Percentiles rank a stretch among this genome's conserved stretches.
phyloP scores from a whole-genome alignment of 495 filamentous ascomycete genomes.

The Schizothecium vesticola region DNA sequence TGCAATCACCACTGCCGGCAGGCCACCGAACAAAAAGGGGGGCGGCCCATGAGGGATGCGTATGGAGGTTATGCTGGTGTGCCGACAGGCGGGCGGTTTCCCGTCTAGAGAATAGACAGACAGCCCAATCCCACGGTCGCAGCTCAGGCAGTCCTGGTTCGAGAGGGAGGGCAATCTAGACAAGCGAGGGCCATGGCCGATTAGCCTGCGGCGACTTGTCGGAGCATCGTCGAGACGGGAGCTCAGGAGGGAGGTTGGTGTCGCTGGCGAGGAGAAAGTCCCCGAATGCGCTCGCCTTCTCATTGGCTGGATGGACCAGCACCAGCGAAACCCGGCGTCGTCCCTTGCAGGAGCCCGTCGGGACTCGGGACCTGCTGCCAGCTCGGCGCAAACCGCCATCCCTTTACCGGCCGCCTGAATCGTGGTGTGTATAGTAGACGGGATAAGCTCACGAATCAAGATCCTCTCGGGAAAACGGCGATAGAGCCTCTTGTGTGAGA shows the following conservation, averaged over 20 bases:
- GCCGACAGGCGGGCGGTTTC: not conserved
- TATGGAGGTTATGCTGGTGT: not conserved
- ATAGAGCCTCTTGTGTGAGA: not conserved
- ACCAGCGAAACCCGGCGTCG: not conserved
- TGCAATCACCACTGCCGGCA: constrained; percentile 3
- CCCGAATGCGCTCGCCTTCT: constrained; percentile 6
- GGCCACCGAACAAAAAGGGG: not conserved
- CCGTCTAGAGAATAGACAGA: not conserved
- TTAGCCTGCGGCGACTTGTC: constrained; percentile 2
- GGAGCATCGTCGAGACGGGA: not conserved
- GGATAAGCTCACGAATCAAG: constrained; percentile 10
- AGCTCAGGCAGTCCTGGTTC: constrained; percentile 9
- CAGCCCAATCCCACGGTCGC: constrained; percentile 7
- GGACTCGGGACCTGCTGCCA: not conserved
- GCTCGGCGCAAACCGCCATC: constrained; percentile 2
- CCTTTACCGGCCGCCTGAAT: constrained; percentile 10
- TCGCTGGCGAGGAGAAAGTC: not conserved
- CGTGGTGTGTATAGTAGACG: constrained; percentile 10
- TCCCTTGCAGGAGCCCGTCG: not conserved
- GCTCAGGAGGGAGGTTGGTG: not conserved
- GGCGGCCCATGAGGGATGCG: not conserved
- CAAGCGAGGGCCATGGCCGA: constrained; percentile 11
- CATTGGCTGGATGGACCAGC: not conserved
- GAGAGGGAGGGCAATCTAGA: constrained; percentile 9
- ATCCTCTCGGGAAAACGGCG: not conserved